Evolutionary conservation across 2,329 filamentous ascomycete species (phyloP).

Genomic region (Cercospora nicotianae): DNA sequence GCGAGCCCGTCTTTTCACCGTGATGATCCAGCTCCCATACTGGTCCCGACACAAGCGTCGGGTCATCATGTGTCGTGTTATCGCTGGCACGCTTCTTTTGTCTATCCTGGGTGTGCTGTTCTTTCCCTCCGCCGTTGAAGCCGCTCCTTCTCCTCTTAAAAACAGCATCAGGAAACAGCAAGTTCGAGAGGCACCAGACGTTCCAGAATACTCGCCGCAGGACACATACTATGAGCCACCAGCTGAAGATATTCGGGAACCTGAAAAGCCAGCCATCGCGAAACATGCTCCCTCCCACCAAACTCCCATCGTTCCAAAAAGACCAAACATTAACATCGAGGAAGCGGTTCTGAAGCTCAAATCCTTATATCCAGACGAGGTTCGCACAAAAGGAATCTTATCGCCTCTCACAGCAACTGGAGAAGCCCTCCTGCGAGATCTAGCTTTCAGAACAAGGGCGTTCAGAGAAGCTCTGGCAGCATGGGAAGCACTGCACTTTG

Average conservation of each 20-base stretch:
- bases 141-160: neutral
- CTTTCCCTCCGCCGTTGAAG: neutral
- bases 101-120: neutral
- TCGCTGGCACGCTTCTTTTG: neutral
- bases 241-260: neutral
- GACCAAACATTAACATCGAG: neutral
- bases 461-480: constrained; percentile 21
- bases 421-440: constrained; percentile 22
- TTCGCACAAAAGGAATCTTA: constrained; percentile 18
- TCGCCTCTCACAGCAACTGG: constrained; percentile 21
- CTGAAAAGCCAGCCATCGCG: neutral
- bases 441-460: constrained; percentile 20
- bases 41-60: constrained; percentile 4
- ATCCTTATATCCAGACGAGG: constrained; percentile 12
- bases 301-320: neutral
- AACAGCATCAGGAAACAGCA: neutral
- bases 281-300: neutral
- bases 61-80: neutral
- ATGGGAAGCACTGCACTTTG: constrained; percentile 24
- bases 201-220: neutral
- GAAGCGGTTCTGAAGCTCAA: constrained; percentile 11
- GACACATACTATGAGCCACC: neutral
- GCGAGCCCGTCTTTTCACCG: neutral
- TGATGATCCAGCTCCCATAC: constrained; percentile 2
- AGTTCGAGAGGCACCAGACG: neutral